These are phyloP conservation scores for Rhynchospora breviuscula DNA, from an alignment of 176 grass and related monocot species.

Conservation along the genomic window DNA sequence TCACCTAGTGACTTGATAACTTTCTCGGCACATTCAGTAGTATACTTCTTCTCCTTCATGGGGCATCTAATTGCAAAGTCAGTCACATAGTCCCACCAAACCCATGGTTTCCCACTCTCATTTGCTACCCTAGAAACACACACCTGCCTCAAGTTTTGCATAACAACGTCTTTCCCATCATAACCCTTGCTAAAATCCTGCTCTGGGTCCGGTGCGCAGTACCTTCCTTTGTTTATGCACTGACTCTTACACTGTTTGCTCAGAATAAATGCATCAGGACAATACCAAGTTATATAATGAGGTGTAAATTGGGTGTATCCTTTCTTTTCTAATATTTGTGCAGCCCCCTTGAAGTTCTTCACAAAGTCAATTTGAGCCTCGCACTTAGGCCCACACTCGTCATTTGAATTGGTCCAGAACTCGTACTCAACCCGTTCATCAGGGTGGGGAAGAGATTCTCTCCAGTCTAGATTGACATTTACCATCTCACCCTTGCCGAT, in stretches of 20 bases:
- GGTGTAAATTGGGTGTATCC: constrained; percentile 79
- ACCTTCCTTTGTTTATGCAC: constrained; percentile 68
- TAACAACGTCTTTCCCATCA: constrained; percentile 90
- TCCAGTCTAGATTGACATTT: constrained; percentile 85
- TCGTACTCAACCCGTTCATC: constrained; percentile 85
- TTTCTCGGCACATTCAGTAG: constrained; percentile 71
- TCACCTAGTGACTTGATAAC: constrained; percentile 86
- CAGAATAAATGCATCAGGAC: constrained; percentile 51
- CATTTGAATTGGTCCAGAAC: constrained; percentile 87
- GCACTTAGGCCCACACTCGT: constrained; percentile 84
- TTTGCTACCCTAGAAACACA: constrained; percentile 72
- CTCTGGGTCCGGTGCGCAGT: constrained; percentile 76
- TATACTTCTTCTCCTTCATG: constrained; percentile 91
- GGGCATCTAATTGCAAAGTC: constrained; percentile 81
- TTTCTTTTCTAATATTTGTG: constrained; percentile 78
- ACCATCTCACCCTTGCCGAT: constrained; percentile 59
- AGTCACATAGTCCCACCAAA: constrained; percentile 95
- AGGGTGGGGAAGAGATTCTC: constrained; percentile 76
- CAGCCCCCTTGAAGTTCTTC: constrained; percentile 75
- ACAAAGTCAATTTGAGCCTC: constrained; percentile 87
- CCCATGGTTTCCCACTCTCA: constrained; percentile 64
- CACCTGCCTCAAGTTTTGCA: constrained; percentile 80
- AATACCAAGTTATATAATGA: constrained; percentile 91
- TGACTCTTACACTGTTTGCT: constrained; percentile 82
- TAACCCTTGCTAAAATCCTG: constrained; percentile 94